These are phyloP conservation scores for Colletotrichum liriopes DNA, from an alignment of 2,329 filamentous ascomycete species.

Conservation along the genomic window DNA sequence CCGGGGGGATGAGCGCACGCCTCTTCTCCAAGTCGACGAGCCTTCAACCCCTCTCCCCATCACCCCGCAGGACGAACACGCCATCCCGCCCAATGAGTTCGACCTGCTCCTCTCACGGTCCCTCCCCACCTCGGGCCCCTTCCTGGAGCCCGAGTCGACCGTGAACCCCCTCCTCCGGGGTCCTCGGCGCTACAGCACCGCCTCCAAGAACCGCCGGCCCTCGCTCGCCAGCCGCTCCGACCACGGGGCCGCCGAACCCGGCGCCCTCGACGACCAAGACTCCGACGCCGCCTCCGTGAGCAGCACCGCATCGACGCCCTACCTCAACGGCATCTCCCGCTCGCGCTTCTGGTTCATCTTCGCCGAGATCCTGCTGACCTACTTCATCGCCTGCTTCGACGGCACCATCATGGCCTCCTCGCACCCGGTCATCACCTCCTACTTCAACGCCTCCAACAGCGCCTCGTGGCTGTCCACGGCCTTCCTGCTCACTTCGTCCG, in stretches of 20 bases:
- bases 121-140: slow-evolving; percentile 53
- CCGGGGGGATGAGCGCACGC: slow-evolving; percentile 29
- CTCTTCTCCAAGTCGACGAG: slow-evolving; percentile 25
- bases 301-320: slow-evolving; percentile 48
- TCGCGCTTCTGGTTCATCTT: slow-evolving; percentile 76
- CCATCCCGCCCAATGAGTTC: slow-evolving; percentile 54
- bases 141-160: slow-evolving; percentile 60
- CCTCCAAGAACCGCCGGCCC: slow-evolving; percentile 36
- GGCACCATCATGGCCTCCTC: slow-evolving; percentile 86
- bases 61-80: slow-evolving; percentile 42
- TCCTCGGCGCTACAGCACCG: slow-evolving; percentile 48
- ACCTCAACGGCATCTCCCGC: slow-evolving; percentile 63
- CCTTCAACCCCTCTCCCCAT: slow-evolving; percentile 38
- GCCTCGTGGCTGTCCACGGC: slow-evolving; percentile 88
- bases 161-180: slow-evolving; percentile 59
- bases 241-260: slow-evolving; percentile 6
- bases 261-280: neutral
- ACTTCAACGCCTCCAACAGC: slow-evolving; percentile 83
- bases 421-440: slow-evolving; percentile 86
- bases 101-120: slow-evolving; percentile 58
- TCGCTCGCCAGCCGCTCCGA: slow-evolving; percentile 33
- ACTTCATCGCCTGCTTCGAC: slow-evolving; percentile 78
- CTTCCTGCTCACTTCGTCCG: slow-evolving; percentile 83
- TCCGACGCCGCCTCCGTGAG: slow-evolving; percentile 29
- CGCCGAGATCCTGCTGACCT: slow-evolving; percentile 69